Evolutionary conservation across 2,329 filamentous ascomycete species (phyloP).

Genomic region (Ophiocordyceps camponoti-leonardi): DNA sequence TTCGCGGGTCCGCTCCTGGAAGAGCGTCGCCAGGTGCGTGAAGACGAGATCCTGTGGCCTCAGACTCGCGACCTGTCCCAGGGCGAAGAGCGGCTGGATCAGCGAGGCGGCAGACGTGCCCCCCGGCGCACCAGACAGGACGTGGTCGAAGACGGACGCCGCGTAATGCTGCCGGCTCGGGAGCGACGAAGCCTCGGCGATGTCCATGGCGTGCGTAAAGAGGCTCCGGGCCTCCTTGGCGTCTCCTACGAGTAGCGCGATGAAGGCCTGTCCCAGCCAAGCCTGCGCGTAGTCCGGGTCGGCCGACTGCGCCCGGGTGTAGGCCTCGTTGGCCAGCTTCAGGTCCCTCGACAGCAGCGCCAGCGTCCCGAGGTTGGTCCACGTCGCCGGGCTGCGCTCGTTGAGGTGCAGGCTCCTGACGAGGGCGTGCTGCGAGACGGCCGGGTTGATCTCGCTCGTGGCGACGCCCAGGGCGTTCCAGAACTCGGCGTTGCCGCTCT

Average conservation of each 20-base stretch:
- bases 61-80: conserved; percentile 63
- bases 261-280: conserved; percentile 83
- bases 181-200: conserved; percentile 60
- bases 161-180: conserved; percentile 66
- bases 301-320: conserved; percentile 78
- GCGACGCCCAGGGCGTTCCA: conserved; percentile 94
- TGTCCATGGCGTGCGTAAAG: conserved; percentile 89
- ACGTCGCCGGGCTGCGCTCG: conserved; percentile 66
- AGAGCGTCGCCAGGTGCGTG: conserved; percentile 62
- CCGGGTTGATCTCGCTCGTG: conserved; percentile 69
- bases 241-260: conserved; percentile 64
- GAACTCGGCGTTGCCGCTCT: conserved; percentile 86
- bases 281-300: conserved; percentile 88
- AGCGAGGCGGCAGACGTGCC: conserved; percentile 40
- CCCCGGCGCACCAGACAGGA: conserved; percentile 37
- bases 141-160: conserved; percentile 64
- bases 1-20: conserved; percentile 66
- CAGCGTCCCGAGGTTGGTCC: conserved; percentile 81
- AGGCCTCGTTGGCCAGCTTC: conserved; percentile 76
- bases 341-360: conserved; percentile 73
- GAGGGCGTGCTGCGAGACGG: conserved; percentile 84
- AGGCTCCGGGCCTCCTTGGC: conserved; percentile 61
- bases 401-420: conserved; percentile 85
- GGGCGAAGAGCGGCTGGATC: conserved; percentile 74
- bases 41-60: conserved; percentile 53